These are phyloP conservation scores for Melampsora larici-populina DNA, from an alignment of 1,284 basidiomycete genomes.

Conservation along the genomic window DNA sequence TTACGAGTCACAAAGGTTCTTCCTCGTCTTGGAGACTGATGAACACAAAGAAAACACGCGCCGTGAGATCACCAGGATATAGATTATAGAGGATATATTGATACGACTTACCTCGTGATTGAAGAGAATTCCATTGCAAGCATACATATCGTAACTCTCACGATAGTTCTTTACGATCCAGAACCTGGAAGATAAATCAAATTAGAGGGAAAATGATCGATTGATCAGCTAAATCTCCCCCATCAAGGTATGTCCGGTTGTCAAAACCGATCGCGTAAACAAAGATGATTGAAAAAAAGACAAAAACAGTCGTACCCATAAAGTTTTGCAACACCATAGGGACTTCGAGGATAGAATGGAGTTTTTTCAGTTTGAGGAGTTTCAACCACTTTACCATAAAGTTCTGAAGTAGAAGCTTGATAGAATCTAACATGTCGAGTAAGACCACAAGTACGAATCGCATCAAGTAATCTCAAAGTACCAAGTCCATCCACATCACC, in stretches of 20 bases:
- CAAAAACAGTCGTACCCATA: slow-evolving; percentile 54
- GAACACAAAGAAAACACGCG: background rate
- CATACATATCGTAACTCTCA: slow-evolving; percentile 78
- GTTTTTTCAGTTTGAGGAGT: slow-evolving; percentile 86
- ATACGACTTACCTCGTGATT: slow-evolving; percentile 66
- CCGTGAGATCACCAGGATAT: background rate
- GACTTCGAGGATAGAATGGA: slow-evolving; percentile 86
- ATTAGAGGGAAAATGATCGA: background rate
- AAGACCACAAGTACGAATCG: slow-evolving; percentile 83
- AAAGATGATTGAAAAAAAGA: slow-evolving; percentile 29
- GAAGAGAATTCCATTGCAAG: slow-evolving; percentile 78
- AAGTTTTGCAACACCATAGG: slow-evolving; percentile 86
- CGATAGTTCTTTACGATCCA: slow-evolving; percentile 90
- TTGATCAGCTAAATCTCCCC: background rate
- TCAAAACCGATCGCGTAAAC: slow-evolving; percentile 52
- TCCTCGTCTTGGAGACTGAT: slow-evolving; percentile 72
- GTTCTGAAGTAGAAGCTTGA: slow-evolving; percentile 84
- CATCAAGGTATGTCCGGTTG: slow-evolving; percentile 14
- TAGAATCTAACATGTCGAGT: slow-evolving; percentile 82
- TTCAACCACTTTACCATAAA: slow-evolving; percentile 87
- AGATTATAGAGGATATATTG: background rate
- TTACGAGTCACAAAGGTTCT: slow-evolving; percentile 90
- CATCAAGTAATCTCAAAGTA: slow-evolving; percentile 83
- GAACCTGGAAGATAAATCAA: slow-evolving; percentile 61
- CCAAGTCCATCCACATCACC: slow-evolving; percentile 87